Conservation (phyloP, 192 early-diverging fungal species). For the Podila epigama region DNA sequence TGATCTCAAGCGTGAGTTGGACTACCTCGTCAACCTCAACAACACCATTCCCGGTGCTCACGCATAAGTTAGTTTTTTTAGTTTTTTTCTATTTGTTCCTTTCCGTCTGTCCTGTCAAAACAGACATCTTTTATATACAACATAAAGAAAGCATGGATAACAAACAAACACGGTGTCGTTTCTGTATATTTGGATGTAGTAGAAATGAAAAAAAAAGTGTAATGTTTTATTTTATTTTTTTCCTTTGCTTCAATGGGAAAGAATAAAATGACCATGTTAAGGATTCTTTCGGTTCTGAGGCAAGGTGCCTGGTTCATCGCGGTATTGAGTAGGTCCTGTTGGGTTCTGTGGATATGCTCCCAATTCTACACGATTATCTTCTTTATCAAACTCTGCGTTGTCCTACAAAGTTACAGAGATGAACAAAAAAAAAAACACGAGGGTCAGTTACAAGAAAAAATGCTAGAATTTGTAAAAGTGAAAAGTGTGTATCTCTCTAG, state of each 20-base stretch:
- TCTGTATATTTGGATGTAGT: too few relatives aligned
- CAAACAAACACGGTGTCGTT: too few relatives aligned
- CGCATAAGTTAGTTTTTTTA: background rate
- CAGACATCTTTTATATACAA: background rate
- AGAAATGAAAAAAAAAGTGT: too few relatives aligned
- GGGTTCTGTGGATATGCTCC: slow-evolving; percentile 30
- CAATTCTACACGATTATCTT: slow-evolving; percentile 25
- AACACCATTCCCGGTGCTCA: slow-evolving; percentile 14
- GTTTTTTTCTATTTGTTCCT: background rate
- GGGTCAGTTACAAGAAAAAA: background rate
- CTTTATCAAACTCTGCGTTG: background rate
- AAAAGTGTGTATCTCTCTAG: too few relatives aligned
- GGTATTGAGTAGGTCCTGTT: slow-evolving; percentile 16
- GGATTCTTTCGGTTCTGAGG: slow-evolving; percentile 18
- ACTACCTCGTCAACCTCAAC: slow-evolving; percentile 54
- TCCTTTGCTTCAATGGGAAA: background rate
- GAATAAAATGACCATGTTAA: background rate
- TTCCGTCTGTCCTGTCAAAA: background rate
- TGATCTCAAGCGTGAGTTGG: slow-evolving; percentile 59
- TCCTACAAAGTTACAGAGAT: background rate
- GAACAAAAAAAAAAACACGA: slow-evolving; percentile 4
- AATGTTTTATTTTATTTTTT: background rate
- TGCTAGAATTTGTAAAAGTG: background rate
- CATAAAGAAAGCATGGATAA: too few relatives aligned
- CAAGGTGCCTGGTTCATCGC: slow-evolving; percentile 11